Conservation (phyloP, 805 yeast species). For the Barnettozyma californica region DNA sequence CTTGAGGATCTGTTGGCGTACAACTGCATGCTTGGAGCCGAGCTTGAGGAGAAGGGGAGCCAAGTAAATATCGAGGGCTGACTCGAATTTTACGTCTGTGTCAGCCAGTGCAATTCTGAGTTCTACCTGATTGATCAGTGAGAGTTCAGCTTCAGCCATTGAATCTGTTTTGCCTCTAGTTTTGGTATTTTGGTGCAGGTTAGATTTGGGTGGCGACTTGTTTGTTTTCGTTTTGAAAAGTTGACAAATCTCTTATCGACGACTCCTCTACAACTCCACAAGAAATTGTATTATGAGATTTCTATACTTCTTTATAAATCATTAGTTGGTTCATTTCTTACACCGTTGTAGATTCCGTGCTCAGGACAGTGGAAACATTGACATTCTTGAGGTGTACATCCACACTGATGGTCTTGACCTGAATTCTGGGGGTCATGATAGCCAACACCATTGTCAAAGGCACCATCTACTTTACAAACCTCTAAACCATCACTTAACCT, state of each 20-base stretch:
- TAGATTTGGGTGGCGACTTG: constrained; percentile 4
- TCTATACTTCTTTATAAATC: not conserved
- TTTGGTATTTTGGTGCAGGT: not conserved
- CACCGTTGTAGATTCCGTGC: constrained; percentile 21
- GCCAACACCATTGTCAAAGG: not conserved
- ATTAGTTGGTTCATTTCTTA: not conserved
- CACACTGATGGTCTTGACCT: constrained; percentile 18
- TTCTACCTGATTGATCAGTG: constrained; percentile 72
- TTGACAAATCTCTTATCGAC: not conserved
- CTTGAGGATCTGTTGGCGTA: constrained; percentile 61
- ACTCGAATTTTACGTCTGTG: constrained; percentile 57
- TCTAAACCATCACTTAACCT: constrained; percentile 15
- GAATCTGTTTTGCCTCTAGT: not conserved
- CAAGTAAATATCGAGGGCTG: constrained; percentile 54
- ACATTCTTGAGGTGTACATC: constrained; percentile 19
- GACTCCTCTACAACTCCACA: not conserved
- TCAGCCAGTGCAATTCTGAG: constrained; percentile 73
- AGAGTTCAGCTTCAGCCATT: constrained; percentile 42
- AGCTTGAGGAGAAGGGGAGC: constrained; percentile 77
- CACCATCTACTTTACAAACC: constrained; percentile 4
- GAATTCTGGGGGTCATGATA: not conserved
- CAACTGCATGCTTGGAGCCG: constrained; percentile 61
- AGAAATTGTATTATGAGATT: not conserved
- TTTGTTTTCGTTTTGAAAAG: not conserved
- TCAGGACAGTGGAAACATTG: constrained; percentile 19